Evolutionary conservation across 2,329 filamentous ascomycete species (phyloP).

Genomic region (Dothideomycetidae sp.): DNA sequence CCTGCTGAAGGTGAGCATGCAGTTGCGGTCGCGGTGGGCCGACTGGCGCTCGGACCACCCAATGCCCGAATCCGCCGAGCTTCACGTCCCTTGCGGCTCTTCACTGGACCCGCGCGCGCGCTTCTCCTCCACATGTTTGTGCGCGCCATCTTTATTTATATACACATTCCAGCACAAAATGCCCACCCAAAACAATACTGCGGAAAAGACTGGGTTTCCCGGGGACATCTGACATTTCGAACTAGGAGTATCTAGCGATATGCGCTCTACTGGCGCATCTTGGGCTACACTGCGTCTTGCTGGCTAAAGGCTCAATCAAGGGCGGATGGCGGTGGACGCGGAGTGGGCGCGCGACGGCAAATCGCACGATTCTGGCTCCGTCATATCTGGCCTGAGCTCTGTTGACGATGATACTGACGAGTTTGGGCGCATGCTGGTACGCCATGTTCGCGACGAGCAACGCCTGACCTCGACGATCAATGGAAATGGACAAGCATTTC

Average conservation of each 20-base stretch:
- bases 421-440: slow-evolving; percentile 31
- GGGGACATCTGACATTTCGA: too few species aligned
- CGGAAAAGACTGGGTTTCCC: too few species aligned
- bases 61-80: background rate
- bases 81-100: background rate
- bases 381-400: slow-evolving; percentile 23
- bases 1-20: too few species aligned
- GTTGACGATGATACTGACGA: slow-evolving; percentile 33
- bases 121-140: too few species aligned
- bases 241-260: too few species aligned
- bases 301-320: too few species aligned
- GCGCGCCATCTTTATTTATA: too few species aligned
- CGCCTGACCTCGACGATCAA: slow-evolving; percentile 25
- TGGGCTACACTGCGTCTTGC: too few species aligned
- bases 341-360: slow-evolving; percentile 8
- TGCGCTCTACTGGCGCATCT: too few species aligned
- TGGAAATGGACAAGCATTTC: slow-evolving; percentile 24
- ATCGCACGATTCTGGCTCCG: slow-evolving; percentile 15
- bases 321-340: slow-evolving; percentile 5
- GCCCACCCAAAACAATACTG: too few species aligned
- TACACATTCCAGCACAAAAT: too few species aligned
- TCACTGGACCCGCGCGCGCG: slow-evolving; percentile 6
- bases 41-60: slow-evolving; percentile 4
- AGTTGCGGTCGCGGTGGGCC: too few species aligned
- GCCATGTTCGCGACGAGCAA: slow-evolving; percentile 28